Evolutionary conservation across 441 rosid genomes (phyloP).

Genomic region (Rhodomyrtus psidioides): DNA sequence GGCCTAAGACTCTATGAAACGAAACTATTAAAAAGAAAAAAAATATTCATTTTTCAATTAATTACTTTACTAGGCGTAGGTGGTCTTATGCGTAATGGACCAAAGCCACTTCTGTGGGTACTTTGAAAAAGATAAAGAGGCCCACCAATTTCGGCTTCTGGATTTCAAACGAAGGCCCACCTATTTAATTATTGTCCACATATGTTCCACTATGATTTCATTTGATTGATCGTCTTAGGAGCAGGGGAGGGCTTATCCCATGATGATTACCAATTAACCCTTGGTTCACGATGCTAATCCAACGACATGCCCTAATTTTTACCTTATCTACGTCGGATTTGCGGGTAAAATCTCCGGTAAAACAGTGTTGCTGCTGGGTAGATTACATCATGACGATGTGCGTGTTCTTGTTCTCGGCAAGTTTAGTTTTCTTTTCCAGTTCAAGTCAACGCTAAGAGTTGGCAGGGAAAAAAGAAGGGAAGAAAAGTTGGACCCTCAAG

Average conservation of each 20-base stretch:
- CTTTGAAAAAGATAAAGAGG: background rate
- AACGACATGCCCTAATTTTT: background rate
- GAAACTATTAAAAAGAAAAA: too few relatives aligned
- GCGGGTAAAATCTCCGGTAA: background rate
- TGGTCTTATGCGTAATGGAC: background rate
- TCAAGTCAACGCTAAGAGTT: background rate
- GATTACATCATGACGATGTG: background rate
- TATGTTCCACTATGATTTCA: background rate
- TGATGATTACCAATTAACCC: background rate
- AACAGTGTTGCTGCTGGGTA: background rate
- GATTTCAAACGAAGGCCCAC: background rate
- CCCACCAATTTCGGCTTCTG: background rate
- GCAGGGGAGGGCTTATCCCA: background rate
- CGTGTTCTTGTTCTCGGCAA: background rate
- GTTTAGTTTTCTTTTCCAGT: background rate
- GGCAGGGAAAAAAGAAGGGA: background rate
- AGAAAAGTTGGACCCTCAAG: background rate
- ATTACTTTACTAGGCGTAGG: too few relatives aligned
- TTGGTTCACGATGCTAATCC: background rate
- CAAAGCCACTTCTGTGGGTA: background rate
- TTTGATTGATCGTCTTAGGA: background rate
- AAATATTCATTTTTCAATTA: too few relatives aligned
- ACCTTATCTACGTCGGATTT: background rate
- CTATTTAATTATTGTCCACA: background rate
- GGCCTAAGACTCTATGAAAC: too few relatives aligned